These are phyloP conservation scores for Phytophthora vignae DNA, from an alignment of 352 stramenopile species.

Conservation along the genomic window DNA sequence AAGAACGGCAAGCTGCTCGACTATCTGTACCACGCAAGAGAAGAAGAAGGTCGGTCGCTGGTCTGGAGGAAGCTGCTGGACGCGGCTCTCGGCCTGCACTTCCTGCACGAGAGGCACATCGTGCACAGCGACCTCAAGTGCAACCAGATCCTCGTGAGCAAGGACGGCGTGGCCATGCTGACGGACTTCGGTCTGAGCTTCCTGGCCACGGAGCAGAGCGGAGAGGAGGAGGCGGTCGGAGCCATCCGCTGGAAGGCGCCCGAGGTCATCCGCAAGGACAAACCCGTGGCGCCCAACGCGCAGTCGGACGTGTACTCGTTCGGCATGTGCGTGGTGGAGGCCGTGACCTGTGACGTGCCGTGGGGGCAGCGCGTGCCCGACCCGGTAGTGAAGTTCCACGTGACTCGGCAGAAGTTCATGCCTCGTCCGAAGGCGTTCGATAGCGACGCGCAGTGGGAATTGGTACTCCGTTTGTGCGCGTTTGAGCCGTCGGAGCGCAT, in stretches of 20 bases:
- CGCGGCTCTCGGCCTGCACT: conserved; percentile 23
- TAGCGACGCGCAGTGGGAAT: conserved; percentile 24
- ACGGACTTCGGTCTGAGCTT: conserved; percentile 35
- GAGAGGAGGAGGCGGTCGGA: conserved; percentile 14
- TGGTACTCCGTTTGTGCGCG: conserved; percentile 21
- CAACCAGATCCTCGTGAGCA: conserved; percentile 33
- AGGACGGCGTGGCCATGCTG: conserved; percentile 28
- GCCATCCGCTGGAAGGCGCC: conserved; percentile 32
- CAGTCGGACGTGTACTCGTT: conserved; percentile 33
- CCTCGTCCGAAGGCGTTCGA: conserved; percentile 15
- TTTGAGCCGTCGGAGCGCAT: conserved; percentile 22
- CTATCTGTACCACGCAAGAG: conserved; percentile 20
- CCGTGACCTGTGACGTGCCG: conserved; percentile 22
- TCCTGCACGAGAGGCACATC: conserved; percentile 26
- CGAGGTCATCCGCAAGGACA: conserved; percentile 25
- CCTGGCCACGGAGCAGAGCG: conserved; percentile 14
- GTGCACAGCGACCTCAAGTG: conserved; percentile 31
- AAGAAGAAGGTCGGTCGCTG: conserved; percentile 14
- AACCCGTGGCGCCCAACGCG: conserved; percentile 8
- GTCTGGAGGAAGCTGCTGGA: conserved; percentile 29
- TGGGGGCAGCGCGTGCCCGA: conserved; percentile 12
- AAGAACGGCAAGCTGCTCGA: conserved; percentile 27
- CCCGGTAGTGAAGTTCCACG: conserved; percentile 22
- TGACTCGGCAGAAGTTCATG: conserved; percentile 19
- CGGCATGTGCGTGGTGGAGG: conserved; percentile 25